Conservation (phyloP, 495 filamentous ascomycete species). For the Poronia punctata region DNA sequence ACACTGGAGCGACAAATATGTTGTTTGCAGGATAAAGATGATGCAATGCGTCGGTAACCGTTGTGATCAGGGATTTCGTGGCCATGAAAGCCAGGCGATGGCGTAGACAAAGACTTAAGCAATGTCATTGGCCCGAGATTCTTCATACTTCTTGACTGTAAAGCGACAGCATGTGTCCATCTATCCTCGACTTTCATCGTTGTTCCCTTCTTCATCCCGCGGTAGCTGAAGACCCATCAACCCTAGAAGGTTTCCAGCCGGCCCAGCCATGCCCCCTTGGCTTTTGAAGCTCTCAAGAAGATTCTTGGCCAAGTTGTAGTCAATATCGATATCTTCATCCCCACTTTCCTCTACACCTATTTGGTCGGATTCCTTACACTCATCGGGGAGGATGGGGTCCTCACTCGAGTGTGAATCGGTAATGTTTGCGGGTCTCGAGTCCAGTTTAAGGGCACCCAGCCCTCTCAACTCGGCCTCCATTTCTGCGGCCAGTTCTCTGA, state of each 20-base stretch:
- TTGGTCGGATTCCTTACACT: conserved; percentile 12
- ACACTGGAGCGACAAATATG: too few relatives aligned
- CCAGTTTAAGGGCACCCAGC: conserved; percentile 66
- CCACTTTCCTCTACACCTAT: conserved; percentile 31
- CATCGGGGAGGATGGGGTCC: conserved; percentile 7
- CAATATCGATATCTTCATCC: conserved; percentile 60
- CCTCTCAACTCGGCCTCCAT: conserved; percentile 79
- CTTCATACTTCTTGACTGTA: too few relatives aligned
- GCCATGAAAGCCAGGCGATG: too few relatives aligned
- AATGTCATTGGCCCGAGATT: too few relatives aligned
- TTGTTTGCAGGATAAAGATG: too few relatives aligned
- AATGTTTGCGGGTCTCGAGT: conserved; percentile 28
- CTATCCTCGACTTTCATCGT: too few relatives aligned
- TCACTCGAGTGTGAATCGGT: conserved; percentile 14
- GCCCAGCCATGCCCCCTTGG: conserved; percentile 77
- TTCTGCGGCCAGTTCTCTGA: conserved; percentile 61
- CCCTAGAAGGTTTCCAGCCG: conserved; percentile 75
- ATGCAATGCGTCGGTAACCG: too few relatives aligned
- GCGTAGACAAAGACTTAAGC: too few relatives aligned
- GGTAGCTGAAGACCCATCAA: conserved; percentile 79
- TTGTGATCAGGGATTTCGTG: too few relatives aligned
- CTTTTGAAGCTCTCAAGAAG: conserved; percentile 86
- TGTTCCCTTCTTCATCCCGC: conserved; percentile 71
- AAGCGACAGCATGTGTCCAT: too few relatives aligned
- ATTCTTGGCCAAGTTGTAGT: conserved; percentile 85